Conservation (phyloP, 768 basidiomycete genomes). For the Panus rudis region DNA sequence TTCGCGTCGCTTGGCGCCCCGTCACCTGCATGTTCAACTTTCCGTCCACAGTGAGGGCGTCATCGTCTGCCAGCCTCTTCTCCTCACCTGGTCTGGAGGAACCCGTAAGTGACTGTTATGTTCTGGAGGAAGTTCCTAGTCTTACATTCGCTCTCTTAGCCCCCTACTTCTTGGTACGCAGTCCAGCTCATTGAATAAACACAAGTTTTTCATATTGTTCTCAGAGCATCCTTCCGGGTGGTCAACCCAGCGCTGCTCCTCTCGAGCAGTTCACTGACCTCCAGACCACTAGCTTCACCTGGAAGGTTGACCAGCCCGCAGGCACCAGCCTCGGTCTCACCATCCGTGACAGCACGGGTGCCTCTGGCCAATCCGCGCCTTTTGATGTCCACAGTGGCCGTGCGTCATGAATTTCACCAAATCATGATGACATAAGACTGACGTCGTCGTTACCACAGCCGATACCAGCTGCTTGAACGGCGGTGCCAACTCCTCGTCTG, state of each 20-base stretch:
- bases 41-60: constrained; percentile 32
- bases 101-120: constrained; percentile 31
- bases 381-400: constrained; percentile 44
- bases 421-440: background rate
- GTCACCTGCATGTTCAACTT: constrained; percentile 5
- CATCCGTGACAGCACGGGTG: constrained; percentile 57
- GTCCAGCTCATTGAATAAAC: constrained; percentile 10
- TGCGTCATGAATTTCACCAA: constrained; percentile 31
- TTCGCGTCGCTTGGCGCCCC: constrained; percentile 1
- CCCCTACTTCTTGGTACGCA: constrained; percentile 61
- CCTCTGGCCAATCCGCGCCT: constrained; percentile 38
- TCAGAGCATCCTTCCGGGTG: constrained; percentile 48
- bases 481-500: constrained; percentile 10
- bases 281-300: constrained; percentile 38
- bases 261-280: constrained; percentile 40
- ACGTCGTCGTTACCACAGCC: constrained; percentile 15
- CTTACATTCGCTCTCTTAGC: constrained; percentile 29
- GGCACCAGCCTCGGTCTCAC: constrained; percentile 50
- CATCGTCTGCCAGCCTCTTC: constrained; percentile 44
- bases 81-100: constrained; percentile 53
- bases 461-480: constrained; percentile 32
- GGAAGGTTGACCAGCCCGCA: constrained; percentile 41
- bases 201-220: background rate
- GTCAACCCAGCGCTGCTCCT: constrained; percentile 34
- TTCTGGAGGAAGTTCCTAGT: background rate